phyloP scores from a whole-genome alignment of 768 basidiomycete species.

The Wakefieldia striispora region DNA sequence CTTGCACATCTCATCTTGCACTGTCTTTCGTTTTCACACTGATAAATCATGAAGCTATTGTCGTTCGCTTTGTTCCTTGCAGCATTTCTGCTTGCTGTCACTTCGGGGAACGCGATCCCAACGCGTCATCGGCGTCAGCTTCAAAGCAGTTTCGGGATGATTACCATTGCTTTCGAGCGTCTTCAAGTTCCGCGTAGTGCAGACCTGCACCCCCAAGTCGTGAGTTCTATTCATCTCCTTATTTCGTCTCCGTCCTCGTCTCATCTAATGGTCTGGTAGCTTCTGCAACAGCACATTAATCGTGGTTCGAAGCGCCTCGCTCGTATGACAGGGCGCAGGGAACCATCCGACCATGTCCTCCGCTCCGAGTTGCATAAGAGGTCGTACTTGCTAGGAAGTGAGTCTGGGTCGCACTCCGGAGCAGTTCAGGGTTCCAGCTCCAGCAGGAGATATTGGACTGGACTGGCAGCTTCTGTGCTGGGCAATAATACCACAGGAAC shows the following conservation, averaged over 20 bases:
- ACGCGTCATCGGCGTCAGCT: conserved; percentile 9
- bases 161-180: conserved; percentile 44
- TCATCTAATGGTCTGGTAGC: conserved; percentile 34
- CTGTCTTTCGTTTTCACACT: not conserved
- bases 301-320: conserved; percentile 62
- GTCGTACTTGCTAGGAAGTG: conserved; percentile 36
- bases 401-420: conserved; percentile 12
- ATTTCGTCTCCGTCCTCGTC: not conserved
- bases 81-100: conserved; percentile 46
- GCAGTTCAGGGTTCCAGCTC: conserved; percentile 3
- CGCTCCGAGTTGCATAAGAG: conserved; percentile 43
- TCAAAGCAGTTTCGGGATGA: conserved; percentile 24
- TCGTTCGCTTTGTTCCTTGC: conserved; percentile 50
- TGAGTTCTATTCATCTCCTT: conserved; percentile 24
- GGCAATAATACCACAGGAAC: conserved; percentile 6
- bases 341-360: conserved; percentile 49
- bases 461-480: conserved; percentile 4
- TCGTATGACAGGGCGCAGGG: conserved; percentile 60
- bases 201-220: conserved; percentile 43
- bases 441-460: conserved; percentile 7
- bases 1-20: not conserved
- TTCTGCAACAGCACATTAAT: conserved; percentile 70
- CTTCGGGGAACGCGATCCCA: conserved; percentile 32
- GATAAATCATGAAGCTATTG: conserved; percentile 49
- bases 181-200: conserved; percentile 25